Evolutionary conservation across 495 filamentous ascomycete genomes (phyloP), one percentile per base, ranked within the genome.

Genomic region (Hypoxylon trugodes): DNA sequence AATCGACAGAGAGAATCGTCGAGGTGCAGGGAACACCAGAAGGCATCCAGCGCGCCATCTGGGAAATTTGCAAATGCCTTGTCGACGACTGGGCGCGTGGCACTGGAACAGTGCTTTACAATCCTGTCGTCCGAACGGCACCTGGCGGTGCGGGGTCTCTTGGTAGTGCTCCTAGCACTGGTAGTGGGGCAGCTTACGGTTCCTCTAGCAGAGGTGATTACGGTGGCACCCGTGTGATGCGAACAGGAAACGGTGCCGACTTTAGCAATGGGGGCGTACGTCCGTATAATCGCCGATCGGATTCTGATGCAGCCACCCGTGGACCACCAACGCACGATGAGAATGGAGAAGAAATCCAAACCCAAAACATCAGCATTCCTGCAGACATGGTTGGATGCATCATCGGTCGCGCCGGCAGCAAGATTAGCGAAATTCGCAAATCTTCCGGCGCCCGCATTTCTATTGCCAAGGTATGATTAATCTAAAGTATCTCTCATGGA

Each of bases 331-430:
- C 92, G 52, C 86, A 92, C 57, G 92, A 93, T 51, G 96, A 97
- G 72, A 94, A 98, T 53, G 95, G 96, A 41, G 96, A 98, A 73
- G 94, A 97, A 74, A 87, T 97, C 46, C 95, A 97, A 77, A 98
- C 95, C 4, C 96, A 98, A 70, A 98, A 98, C 77, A 98, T 98
- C 81, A 96, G 92, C 78, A 98, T 98, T 69, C 95, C 95, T 25
- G 90, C 95, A 18, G 95, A 98, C 78, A 98, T 98, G 95, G 95
- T 98, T 77, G 95, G 95, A 52, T 98, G 95, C 79, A 98, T 98
- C 79, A 98, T 98, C 74, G 95, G 95, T 56, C 88, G 93, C 51
- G 91, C 80, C 37, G 95, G 95, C 51, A 90, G 83, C 81, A 98
- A 98, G 84, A 98, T 98, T 71, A 96, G 90, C 71, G 95, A 98